Base-by-base conservation (phyloP, 768 basidiomycete species). In the Serendipita sp. region DNA sequence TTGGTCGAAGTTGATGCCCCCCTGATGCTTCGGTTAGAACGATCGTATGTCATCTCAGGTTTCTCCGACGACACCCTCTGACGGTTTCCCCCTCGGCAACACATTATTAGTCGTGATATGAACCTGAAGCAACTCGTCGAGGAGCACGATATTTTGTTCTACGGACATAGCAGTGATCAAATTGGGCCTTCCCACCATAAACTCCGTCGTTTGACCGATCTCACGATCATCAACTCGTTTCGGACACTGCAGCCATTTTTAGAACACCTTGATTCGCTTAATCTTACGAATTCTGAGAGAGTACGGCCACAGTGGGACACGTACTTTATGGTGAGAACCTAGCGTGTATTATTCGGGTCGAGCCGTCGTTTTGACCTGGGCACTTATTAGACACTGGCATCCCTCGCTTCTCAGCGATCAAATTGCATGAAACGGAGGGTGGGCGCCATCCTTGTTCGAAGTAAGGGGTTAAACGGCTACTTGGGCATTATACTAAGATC, bases 391-490 rank as follows among this genome's bases (percentile, higher is more conserved):
- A 92, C 87, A 2, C 77, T 97, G 33, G 94, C 95, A 14, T 86
- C 86, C 17, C 79, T 97, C 41, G 93, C 93, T 16, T 90, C 93
- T 14, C 83, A 81, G 64, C 78, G 91, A 34, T 93, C 91, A 3
- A 96, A 96, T 70, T 96, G 94, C 71, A 96, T 97, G 93, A 96
- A 97, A 71, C 81, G 94, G 5, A 81, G 96, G 2, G 96, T 99
- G 0, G 96, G 96, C 5, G 94, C 94, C 0, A 83, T 99, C 20
- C 75, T 99, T 30, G 94, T 97, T 31, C 82, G 90, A 0, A 85
- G 74, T 48, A 74, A 75, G 42, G 68, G 76, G 20, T 75, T 79
- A 60, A 66, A 77, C 56, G 11, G n/a, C 22, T 31, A 3, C 17
- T 13, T 73, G 72, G 17, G 77, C 76, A 4, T 76, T 76, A 16